Conservation (phyloP, 148 eudicot genomes). For the Rhododendron williamsianum region DNA sequence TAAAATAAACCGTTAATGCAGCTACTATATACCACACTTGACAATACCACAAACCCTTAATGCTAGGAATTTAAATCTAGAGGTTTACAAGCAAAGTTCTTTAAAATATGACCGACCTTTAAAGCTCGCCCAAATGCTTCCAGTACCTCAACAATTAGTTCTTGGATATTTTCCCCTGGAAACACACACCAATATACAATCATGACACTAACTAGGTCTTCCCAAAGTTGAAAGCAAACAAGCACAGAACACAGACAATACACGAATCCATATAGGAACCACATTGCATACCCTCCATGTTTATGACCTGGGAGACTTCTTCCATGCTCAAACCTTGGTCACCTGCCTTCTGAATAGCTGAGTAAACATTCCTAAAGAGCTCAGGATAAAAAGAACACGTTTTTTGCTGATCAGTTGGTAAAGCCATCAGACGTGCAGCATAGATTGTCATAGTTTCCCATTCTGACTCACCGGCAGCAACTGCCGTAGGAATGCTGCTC, state of each 20-base stretch:
- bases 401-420: slow-evolving; percentile 24
- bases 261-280: not conserved
- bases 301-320: slow-evolving; percentile 48
- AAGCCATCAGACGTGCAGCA: slow-evolving; percentile 30
- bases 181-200: slow-evolving; percentile 16
- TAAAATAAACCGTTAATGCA: not conserved
- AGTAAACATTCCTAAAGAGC: slow-evolving; percentile 45
- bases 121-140: slow-evolving; percentile 69
- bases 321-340: slow-evolving; percentile 85
- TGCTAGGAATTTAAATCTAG: not conserved
- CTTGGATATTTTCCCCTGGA: slow-evolving; percentile 45
- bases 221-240: slow-evolving; percentile 6
- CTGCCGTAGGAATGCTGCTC: slow-evolving; percentile 22
- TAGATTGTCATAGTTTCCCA: slow-evolving; percentile 77
- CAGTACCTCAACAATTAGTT: slow-evolving; percentile 61
- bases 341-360: slow-evolving; percentile 72
- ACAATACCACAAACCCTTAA: not conserved
- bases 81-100: not conserved
- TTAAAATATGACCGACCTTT: slow-evolving; percentile 47
- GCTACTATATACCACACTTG: not conserved
- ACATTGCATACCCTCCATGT: slow-evolving; percentile 44
- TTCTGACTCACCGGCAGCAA: slow-evolving; percentile 41
- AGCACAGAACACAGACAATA: not conserved
- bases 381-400: slow-evolving; percentile 33
- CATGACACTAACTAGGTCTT: not conserved